Evolutionary conservation across 2,329 filamentous ascomycete species (phyloP).

Genomic region (Neopestalotiopsis rosae): DNA sequence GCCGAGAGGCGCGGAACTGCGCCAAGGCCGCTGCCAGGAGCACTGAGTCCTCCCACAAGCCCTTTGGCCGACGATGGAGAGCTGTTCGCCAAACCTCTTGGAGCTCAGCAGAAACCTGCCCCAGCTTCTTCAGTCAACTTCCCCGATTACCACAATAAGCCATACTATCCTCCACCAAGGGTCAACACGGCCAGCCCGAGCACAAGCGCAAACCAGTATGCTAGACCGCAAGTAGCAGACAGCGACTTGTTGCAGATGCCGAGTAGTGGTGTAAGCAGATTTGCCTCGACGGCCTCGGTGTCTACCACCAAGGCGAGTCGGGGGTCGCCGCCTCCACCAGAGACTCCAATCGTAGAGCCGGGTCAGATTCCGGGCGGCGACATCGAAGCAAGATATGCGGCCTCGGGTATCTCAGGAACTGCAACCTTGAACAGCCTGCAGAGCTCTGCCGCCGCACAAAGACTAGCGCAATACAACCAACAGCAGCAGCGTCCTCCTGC

Average conservation of each 20-base stretch:
- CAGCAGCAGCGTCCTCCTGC: conserved; percentile 54
- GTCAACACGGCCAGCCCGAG: conserved; percentile 36
- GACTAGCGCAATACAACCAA: conserved; percentile 77
- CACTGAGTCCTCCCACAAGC: conserved; percentile 70
- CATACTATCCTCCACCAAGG: conserved; percentile 66
- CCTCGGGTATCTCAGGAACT: conserved; percentile 86
- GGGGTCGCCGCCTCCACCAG: conserved; percentile 92
- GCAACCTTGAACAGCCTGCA: conserved; percentile 81
- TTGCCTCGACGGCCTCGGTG: conserved; percentile 84
- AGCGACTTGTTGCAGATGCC: conserved; percentile 44
- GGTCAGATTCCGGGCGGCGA: conserved; percentile 74
- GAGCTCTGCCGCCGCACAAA: conserved; percentile 81
- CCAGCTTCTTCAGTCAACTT: conserved; percentile 48
- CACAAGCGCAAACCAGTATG: conserved; percentile 33
- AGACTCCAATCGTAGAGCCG: conserved; percentile 83
- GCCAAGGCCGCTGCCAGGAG: conserved; percentile 74
- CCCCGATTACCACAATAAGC: conserved; percentile 59
- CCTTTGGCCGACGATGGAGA: conserved; percentile 77
- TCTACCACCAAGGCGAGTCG: conserved; percentile 91
- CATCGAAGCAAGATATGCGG: conserved; percentile 90
- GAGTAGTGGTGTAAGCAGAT: conserved; percentile 62
- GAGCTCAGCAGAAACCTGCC: conserved; percentile 49
- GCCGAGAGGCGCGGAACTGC: conserved; percentile 83
- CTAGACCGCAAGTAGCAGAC: conserved; percentile 31
- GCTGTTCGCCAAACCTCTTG: conserved; percentile 74